Evolutionary conservation across 1,139 yeast genomes (phyloP).

Genomic region (Wickerhamomyces sp.): DNA sequence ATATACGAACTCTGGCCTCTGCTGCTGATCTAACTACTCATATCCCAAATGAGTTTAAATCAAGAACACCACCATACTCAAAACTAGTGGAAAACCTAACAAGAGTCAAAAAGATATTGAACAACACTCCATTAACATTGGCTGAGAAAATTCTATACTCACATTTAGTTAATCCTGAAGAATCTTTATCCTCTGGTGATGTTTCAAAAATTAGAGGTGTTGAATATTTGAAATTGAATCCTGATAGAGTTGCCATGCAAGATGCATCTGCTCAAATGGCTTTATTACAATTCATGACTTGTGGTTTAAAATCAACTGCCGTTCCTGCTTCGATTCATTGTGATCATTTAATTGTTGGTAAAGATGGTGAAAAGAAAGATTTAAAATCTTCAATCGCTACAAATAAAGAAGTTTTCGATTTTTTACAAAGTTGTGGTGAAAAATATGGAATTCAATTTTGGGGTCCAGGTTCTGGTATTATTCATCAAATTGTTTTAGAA

Average conservation of each 20-base stretch:
- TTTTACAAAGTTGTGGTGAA: conserved; percentile 82
- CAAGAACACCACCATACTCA: conserved; percentile 85
- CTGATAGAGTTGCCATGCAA: conserved; percentile 99
- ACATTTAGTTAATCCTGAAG: conserved; percentile 84
- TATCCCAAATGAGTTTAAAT: conserved; percentile 55
- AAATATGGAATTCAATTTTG: conserved; percentile 96
- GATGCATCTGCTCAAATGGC: conserved; percentile 99
- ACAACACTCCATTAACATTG: conserved; percentile 73
- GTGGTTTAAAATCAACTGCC: conserved; percentile 79
- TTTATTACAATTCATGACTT: conserved; percentile 90
- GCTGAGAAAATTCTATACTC: conserved; percentile 94
- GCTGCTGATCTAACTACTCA: conserved; percentile 21
- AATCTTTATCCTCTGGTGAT: conserved; percentile 50
- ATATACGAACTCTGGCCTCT: conserved; percentile 18
- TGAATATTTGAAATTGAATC: conserved; percentile 81
- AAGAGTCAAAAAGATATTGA: conserved; percentile 57
- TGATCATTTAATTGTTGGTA: conserved; percentile 95
- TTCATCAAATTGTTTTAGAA: conserved; percentile 94
- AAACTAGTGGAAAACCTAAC: conserved; percentile 61
- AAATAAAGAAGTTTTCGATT: conserved; percentile 91
- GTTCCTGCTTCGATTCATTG: conserved; percentile 97
- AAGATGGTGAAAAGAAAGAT: conserved; percentile 82
- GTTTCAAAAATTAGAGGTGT: conserved; percentile 68
- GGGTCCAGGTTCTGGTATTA: conserved; percentile 99
- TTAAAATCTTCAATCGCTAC: conserved; percentile 70